Percentiles rank a stretch among this genome's conserved stretches.
Evolutionary conservation across 495 filamentous ascomycete genomes (phyloP).

Genomic region (Penicillium arizonense): DNA sequence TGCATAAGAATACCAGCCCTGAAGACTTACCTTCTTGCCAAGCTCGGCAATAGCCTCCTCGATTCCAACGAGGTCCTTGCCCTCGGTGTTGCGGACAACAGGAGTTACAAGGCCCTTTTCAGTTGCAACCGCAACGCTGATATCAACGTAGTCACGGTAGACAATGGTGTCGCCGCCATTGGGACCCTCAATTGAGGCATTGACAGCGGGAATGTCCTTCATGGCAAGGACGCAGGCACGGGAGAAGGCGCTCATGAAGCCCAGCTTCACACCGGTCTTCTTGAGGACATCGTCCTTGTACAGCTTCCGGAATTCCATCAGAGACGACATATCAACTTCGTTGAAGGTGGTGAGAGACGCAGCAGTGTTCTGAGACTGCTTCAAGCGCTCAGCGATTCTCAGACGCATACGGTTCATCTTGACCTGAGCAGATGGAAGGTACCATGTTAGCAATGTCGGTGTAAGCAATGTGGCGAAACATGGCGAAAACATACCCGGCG

Average conservation of each 20-base stretch:
- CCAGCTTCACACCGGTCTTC: conserved; percentile 95
- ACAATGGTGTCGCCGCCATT: conserved; percentile 96
- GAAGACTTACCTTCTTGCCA: conserved; percentile 76
- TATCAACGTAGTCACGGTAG: conserved; percentile 96
- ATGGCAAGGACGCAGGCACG: conserved; percentile 89
- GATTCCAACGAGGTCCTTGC: conserved; percentile 81
- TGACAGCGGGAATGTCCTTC: conserved; percentile 92
- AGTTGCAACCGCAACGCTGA: conserved; percentile 95
- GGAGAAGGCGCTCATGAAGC: conserved; percentile 98
- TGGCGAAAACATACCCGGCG: conserved; percentile 63
- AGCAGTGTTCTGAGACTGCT: conserved; percentile 98
- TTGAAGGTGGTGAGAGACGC: conserved; percentile 98
- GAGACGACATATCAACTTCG: conserved; percentile 97
- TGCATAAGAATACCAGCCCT: not conserved
- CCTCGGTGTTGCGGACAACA: conserved; percentile 90
- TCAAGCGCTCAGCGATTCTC: conserved; percentile 93
- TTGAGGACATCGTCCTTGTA: conserved; percentile 97
- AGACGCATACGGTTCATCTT: conserved; percentile 99
- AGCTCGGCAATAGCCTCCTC: conserved; percentile 91
- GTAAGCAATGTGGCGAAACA: not conserved
- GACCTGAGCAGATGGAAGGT: conserved; percentile 52
- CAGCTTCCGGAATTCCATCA: conserved; percentile 94
- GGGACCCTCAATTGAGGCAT: conserved; percentile 95
- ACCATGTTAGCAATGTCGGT: conserved; percentile 5
- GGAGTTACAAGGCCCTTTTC: conserved; percentile 97